A percentile compares a stretch with the other conserved stretches of the same genome.
phyloP scores from a whole-genome alignment of 768 basidiomycete genomes.

The Amanita pallidorosea region DNA sequence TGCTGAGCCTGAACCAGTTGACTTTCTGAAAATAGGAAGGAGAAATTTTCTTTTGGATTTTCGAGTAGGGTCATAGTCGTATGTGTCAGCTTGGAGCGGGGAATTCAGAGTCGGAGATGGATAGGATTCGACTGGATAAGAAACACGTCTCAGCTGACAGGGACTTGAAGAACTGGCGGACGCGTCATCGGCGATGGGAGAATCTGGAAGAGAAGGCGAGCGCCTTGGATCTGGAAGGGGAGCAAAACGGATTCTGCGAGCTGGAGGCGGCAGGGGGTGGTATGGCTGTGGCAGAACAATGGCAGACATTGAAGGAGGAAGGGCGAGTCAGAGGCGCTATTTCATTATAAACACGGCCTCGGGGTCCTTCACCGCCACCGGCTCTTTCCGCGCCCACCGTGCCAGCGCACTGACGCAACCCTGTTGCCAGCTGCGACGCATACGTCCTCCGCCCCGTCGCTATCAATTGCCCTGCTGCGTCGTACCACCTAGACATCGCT shows the following conservation, averaged over 20 bases:
- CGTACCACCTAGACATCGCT: no score
- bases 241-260: constrained; percentile 61
- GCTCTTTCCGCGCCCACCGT: background rate
- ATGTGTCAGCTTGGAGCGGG: constrained; percentile 1
- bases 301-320: background rate
- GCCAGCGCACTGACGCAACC: background rate
- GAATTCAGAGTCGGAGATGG: constrained; percentile 8
- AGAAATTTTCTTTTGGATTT: constrained; percentile 15
- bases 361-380: background rate
- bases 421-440: background rate
- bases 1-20: constrained; percentile 14
- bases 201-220: constrained; percentile 13
- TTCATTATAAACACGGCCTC: background rate
- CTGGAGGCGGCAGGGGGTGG: background rate
- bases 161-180: constrained; percentile 14
- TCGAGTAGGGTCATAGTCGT: constrained; percentile 3
- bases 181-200: constrained; percentile 8
- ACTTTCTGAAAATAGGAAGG: constrained; percentile 13
- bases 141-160: constrained; percentile 12
- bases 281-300: background rate
- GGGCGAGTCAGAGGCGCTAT: no score
- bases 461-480: no score
- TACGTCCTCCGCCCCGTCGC: no score
- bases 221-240: constrained; percentile 73
- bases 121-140: constrained; percentile 9